Conservation (phyloP, 768 basidiomycete genomes). For the Collybiopsis confluens region DNA sequence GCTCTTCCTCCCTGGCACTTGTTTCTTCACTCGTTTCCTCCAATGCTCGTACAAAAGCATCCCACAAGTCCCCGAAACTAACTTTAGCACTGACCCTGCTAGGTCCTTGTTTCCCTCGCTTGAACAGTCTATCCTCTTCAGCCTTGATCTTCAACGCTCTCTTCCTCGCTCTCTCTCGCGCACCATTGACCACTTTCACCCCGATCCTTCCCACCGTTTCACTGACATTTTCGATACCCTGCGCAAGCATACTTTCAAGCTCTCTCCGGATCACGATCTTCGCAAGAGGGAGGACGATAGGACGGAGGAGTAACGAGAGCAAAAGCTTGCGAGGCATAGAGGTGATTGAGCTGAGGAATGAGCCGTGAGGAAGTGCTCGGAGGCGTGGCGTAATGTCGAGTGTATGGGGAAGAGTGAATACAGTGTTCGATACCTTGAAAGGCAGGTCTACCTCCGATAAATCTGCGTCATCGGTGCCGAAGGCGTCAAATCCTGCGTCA, state of each 20-base stretch:
- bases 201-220: background rate
- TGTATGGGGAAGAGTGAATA: background rate
- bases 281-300: background rate
- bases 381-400: background rate
- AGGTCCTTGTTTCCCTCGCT: background rate
- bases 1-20: background rate
- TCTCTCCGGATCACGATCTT: background rate
- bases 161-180: background rate
- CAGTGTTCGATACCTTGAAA: background rate
- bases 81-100: background rate
- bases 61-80: background rate
- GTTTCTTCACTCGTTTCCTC: background rate
- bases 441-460: background rate
- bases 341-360: background rate
- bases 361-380: background rate
- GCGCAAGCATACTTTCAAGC: background rate
- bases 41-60: background rate
- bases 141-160: background rate
- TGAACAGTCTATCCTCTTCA: background rate
- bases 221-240: background rate
- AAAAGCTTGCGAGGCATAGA: background rate
- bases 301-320: background rate
- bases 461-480: background rate
- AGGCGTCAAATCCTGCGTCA: background rate
- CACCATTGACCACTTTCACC: background rate